Evolutionary conservation across 805 yeast species (phyloP).

Genomic region (Starmerella roubikii): DNA sequence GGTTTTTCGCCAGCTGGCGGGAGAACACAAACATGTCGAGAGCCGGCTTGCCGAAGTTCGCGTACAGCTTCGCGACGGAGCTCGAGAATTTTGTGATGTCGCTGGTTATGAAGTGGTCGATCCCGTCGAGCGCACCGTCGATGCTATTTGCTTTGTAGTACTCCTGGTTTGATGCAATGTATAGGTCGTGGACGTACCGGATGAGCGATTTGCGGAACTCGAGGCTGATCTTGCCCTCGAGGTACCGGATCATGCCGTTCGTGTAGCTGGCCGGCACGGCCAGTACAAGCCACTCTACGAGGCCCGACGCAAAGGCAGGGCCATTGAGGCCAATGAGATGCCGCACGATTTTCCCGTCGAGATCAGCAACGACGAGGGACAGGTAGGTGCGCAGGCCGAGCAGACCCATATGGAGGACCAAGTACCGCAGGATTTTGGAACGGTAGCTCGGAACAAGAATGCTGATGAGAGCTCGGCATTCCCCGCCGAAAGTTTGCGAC

Average conservation of each 20-base stretch:
- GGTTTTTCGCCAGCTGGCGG: slow-evolving; percentile 65
- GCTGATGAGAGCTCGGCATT: slow-evolving; percentile 61
- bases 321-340: slow-evolving; percentile 76
- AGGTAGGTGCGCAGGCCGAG: slow-evolving; percentile 75
- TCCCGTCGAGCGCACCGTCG: slow-evolving; percentile 42
- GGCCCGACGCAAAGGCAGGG: slow-evolving; percentile 56
- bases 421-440: slow-evolving; percentile 50
- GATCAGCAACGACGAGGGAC: slow-evolving; percentile 67
- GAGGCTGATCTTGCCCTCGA: slow-evolving; percentile 62
- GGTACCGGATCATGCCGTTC: slow-evolving; percentile 72
- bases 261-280: slow-evolving; percentile 91
- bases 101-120: slow-evolving; percentile 76
- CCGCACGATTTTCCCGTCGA: slow-evolving; percentile 85
- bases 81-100: slow-evolving; percentile 72
- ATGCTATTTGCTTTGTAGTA: slow-evolving; percentile 66
- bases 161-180: slow-evolving; percentile 64
- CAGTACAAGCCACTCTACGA: slow-evolving; percentile 74
- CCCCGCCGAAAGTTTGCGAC: slow-evolving; percentile 56
- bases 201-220: slow-evolving; percentile 74
- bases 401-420: slow-evolving; percentile 59
- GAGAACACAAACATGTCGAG: slow-evolving; percentile 77
- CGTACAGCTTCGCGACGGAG: slow-evolving; percentile 68
- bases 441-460: slow-evolving; percentile 65
- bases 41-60: slow-evolving; percentile 82
- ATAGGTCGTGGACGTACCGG: slow-evolving; percentile 80